These are phyloP conservation scores for Fusarium coicis DNA, from an alignment of 2,329 filamentous ascomycete species.

Conservation along the genomic window DNA sequence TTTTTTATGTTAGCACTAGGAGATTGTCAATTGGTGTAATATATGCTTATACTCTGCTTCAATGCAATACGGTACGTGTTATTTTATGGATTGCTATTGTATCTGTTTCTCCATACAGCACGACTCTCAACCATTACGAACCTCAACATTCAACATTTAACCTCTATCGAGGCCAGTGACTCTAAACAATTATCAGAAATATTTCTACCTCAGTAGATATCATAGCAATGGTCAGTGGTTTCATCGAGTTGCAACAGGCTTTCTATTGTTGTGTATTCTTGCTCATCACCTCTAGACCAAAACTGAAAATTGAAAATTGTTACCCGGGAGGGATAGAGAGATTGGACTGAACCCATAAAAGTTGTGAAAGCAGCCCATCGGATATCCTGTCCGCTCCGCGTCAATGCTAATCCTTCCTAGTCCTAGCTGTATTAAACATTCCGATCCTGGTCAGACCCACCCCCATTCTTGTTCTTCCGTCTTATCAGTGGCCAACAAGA, in stretches of 20 bases:
- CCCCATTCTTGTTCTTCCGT: background rate
- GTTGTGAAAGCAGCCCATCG: background rate
- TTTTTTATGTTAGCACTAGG: fast-evolving
- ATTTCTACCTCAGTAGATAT: no score
- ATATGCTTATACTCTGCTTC: fast-evolving
- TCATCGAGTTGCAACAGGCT: no score
- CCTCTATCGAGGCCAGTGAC: no score
- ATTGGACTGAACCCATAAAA: background rate
- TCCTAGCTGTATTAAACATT: background rate
- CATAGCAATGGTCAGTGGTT: no score
- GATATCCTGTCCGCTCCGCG: background rate
- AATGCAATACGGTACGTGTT: no score
- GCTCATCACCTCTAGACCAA: fast-evolving
- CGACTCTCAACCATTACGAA: no score
- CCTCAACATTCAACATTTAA: no score
- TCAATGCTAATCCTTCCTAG: fast-evolving
- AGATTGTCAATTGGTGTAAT: no score
- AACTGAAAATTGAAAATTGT: no score
- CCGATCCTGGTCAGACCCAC: background rate
- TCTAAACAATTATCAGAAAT: no score
- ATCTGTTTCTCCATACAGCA: no score
- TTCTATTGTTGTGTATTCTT: background rate
- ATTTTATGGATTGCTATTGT: no score
- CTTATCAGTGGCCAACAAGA: background rate
- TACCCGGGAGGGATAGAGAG: background rate